A percentile compares a stretch with the other conserved stretches of the same genome.
These are phyloP conservation scores for Colletotrichum musicola DNA, from an alignment of 2,329 filamentous ascomycete genomes.

Conservation along the genomic window DNA sequence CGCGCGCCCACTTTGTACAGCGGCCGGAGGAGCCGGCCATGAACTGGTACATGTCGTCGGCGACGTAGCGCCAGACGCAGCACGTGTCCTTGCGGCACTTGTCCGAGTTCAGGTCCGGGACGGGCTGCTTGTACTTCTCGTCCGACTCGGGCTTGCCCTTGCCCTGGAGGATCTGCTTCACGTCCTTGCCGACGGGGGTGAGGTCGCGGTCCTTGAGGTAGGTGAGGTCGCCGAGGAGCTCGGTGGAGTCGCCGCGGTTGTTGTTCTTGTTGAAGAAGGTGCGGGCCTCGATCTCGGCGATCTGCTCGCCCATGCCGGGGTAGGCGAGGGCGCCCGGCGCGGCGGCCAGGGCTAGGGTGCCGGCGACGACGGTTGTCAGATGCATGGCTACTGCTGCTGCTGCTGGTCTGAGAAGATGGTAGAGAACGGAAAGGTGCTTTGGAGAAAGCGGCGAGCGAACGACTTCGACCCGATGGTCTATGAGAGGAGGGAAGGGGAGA, in stretches of 20 bases:
- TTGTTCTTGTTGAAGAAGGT: neutral
- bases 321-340: slow-evolving; percentile 35
- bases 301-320: slow-evolving; percentile 38
- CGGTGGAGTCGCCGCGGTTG: slow-evolving; percentile 32
- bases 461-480: slow-evolving; percentile 11
- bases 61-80: slow-evolving; percentile 60
- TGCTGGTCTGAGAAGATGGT: neutral
- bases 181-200: slow-evolving; percentile 38
- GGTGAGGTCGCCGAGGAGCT: slow-evolving; percentile 42
- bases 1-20: slow-evolving; percentile 59
- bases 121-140: slow-evolving; percentile 38
- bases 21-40: slow-evolving; percentile 54
- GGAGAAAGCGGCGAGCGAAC: slow-evolving; percentile 22
- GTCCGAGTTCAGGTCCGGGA: slow-evolving; percentile 43
- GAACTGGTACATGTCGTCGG: slow-evolving; percentile 52
- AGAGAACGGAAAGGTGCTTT: neutral
- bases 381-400: slow-evolving; percentile 24
- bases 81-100: slow-evolving; percentile 55
- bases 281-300: slow-evolving; percentile 40
- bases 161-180: slow-evolving; percentile 39
- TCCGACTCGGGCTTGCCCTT: slow-evolving; percentile 40
- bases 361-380: slow-evolving; percentile 33
- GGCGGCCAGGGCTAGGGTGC: slow-evolving; percentile 37
- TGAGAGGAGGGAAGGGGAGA: slow-evolving; percentile 1
- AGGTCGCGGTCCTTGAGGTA: slow-evolving; percentile 37